A percentile compares a stretch with the other conserved stretches of the same genome.
These are phyloP conservation scores for Ammopiptanthus mongolicus DNA, from an alignment of 306 rosid species.

Conservation along the genomic window DNA sequence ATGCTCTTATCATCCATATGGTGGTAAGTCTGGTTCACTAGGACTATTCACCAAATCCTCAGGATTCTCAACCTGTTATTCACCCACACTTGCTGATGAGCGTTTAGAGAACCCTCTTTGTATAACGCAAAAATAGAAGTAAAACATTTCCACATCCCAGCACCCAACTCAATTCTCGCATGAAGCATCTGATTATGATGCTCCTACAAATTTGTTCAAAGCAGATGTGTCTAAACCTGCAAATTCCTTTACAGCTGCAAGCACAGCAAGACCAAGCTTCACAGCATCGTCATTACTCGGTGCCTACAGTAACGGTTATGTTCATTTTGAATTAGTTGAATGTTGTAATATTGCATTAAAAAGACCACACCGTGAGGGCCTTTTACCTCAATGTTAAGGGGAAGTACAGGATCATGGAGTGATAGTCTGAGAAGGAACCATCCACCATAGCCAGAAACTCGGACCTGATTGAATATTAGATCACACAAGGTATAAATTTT, in stretches of 20 bases:
- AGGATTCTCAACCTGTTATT: neutral
- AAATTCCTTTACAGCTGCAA: constrained; percentile 60
- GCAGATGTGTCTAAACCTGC: constrained; percentile 76
- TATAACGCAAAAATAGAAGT: constrained; percentile 20
- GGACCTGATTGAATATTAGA: constrained; percentile 48
- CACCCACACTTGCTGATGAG: constrained; percentile 11
- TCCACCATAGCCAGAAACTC: constrained; percentile 86
- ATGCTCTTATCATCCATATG: neutral
- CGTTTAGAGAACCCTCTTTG: neutral
- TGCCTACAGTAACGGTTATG: constrained; percentile 41
- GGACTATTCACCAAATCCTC: constrained; percentile 6
- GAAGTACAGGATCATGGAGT: constrained; percentile 96
- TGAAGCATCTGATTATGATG: constrained; percentile 22
- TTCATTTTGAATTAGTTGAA: constrained; percentile 18
- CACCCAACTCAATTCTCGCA: neutral
- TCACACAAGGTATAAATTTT: constrained; percentile 23
- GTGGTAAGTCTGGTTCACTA: neutral
- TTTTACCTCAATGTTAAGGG: constrained; percentile 91
- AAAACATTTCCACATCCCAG: constrained; percentile 19
- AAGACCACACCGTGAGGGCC: neutral
- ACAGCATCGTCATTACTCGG: constrained; percentile 60
- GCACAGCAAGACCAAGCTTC: constrained; percentile 66
- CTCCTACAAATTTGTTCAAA: constrained; percentile 61
- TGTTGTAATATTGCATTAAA: neutral
- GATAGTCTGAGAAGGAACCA: constrained; percentile 96